These are phyloP conservation scores for Boletus bicolor DNA, from an alignment of 768 basidiomycete genomes.

Conservation along the genomic window DNA sequence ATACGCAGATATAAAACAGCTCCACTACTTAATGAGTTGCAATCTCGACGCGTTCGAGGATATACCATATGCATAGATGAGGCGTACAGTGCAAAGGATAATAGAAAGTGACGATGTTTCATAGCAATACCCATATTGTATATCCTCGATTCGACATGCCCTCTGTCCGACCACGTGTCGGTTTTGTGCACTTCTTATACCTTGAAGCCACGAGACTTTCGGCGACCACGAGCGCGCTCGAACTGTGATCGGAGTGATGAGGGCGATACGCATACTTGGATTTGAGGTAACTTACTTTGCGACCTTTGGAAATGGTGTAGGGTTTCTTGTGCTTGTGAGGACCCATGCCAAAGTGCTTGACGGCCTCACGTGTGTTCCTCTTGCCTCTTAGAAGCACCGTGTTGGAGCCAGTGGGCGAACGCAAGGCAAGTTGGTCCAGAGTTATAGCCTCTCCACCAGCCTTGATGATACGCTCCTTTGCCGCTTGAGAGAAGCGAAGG, in stretches of 20 bases:
- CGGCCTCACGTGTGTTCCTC: constrained; percentile 89
- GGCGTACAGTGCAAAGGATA: constrained; percentile 22
- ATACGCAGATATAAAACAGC: not conserved
- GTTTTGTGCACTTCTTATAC: constrained; percentile 55
- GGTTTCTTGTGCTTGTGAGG: constrained; percentile 99
- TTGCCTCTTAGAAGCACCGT: constrained; percentile 91
- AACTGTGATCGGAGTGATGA: constrained; percentile 47
- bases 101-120: constrained; percentile 20
- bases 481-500: constrained; percentile 89
- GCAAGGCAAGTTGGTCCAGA: constrained; percentile 93
- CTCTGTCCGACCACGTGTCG: constrained; percentile 30
- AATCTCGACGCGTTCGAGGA: constrained; percentile 9
- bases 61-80: constrained; percentile 26
- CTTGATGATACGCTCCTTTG: constrained; percentile 91
- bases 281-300: constrained; percentile 58
- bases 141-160: constrained; percentile 26
- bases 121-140: constrained; percentile 33
- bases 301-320: constrained; percentile 91
- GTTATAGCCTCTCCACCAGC: constrained; percentile 95
- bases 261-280: not conserved
- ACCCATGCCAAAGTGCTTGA: constrained; percentile 98
- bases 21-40: not conserved
- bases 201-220: constrained; percentile 98
- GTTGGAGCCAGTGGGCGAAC: constrained; percentile 93
- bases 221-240: constrained; percentile 97